Conservation (phyloP, 2,329 filamentous ascomycete genomes). For the Phaeophleospora eucalypticola region DNA sequence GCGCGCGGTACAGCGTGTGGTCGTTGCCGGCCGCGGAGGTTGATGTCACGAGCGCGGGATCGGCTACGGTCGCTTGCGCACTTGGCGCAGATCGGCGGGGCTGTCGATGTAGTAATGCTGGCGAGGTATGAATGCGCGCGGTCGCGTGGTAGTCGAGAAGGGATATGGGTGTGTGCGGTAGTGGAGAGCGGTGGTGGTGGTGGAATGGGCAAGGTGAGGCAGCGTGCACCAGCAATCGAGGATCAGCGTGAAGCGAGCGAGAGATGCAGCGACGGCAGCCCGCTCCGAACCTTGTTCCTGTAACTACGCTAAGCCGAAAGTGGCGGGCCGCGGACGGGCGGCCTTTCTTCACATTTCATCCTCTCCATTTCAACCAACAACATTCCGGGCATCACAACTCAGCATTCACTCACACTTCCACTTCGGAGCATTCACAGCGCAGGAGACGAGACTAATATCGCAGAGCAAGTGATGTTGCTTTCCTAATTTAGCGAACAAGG, state of each 20-base stretch:
- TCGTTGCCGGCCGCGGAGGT: background rate
- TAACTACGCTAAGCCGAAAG: background rate
- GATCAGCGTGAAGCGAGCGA: background rate
- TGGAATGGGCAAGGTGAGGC: background rate
- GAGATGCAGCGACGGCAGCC: background rate
- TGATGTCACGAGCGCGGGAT: slow-evolving; percentile 4
- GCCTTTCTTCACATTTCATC: no score
- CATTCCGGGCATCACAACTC: no score
- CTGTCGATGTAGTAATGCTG: background rate
- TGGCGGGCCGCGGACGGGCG: no score
- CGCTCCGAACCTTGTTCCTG: background rate
- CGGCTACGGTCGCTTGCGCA: slow-evolving; percentile 3
- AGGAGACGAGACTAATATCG: no score
- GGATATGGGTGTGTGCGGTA: background rate
- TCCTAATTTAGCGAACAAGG: no score
- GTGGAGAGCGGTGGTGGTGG: slow-evolving; percentile 1
- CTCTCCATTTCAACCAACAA: no score
- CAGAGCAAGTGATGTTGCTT: no score
- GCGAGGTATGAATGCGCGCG: background rate
- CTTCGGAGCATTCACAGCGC: no score
- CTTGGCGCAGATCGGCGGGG: background rate
- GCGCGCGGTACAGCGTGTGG: background rate
- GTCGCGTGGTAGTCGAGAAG: background rate
- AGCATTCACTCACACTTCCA: no score
- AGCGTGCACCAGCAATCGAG: background rate